Evolutionary conservation across 495 filamentous ascomycete genomes (phyloP).

Genomic region (Cercophora newfieldiana): DNA sequence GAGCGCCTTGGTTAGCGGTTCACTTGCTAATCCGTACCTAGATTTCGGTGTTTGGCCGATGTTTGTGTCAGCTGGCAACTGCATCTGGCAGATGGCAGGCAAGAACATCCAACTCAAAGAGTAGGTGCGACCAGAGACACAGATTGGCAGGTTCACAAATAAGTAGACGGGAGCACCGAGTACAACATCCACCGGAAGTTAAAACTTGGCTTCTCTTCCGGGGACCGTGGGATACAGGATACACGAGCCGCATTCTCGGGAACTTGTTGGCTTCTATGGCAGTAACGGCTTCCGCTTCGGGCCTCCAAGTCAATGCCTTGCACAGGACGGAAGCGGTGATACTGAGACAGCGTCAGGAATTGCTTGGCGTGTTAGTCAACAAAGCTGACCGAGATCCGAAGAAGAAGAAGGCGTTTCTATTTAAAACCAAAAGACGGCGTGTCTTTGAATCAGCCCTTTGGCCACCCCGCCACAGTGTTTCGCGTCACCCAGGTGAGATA

Average conservation of each 20-base stretch:
- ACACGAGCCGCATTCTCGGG: neutral
- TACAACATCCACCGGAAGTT: too few species aligned
- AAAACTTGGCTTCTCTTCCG: neutral
- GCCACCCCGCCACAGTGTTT: slow-evolving; percentile 1
- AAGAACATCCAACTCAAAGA: too few species aligned
- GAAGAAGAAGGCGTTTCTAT: neutral
- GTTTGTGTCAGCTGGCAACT: too few species aligned
- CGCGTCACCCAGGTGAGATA: neutral
- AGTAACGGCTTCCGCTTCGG: neutral
- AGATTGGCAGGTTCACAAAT: neutral
- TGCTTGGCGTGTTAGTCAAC: neutral
- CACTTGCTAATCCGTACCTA: too few species aligned
- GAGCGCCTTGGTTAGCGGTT: too few species aligned
- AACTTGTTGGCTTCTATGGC: neutral
- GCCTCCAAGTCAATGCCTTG: neutral
- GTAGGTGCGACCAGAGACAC: too few species aligned
- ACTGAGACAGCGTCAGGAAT: neutral
- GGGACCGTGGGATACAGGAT: too few species aligned
- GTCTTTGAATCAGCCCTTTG: neutral
- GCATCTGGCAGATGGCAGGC: too few species aligned
- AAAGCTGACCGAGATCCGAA: neutral
- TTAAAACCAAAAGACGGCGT: neutral
- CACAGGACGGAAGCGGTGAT: neutral
- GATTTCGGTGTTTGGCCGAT: too few species aligned
- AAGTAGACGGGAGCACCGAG: neutral